phyloP scores from a whole-genome alignment of 2,329 filamentous ascomycete species.

The Penicillium sp. region DNA sequence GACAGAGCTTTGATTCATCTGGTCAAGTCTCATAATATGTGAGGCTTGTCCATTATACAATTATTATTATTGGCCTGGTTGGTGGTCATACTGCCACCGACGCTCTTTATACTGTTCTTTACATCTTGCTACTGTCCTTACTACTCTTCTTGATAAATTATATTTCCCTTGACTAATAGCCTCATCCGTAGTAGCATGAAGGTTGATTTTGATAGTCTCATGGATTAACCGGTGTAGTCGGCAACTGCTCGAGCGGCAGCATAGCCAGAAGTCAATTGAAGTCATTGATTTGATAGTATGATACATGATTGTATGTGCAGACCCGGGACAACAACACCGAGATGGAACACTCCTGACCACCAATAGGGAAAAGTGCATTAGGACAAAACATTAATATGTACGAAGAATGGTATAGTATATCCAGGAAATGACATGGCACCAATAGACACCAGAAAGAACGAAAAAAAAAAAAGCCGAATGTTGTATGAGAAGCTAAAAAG shows the following conservation, averaged over 20 bases:
- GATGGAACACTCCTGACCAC: conserved; percentile 9
- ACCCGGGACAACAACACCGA: conserved; percentile 13
- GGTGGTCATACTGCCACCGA: no score
- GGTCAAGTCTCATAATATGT: no score
- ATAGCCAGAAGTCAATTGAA: neutral
- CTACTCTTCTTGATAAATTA: no score
- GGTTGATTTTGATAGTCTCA: no score
- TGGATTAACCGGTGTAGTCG: no score
- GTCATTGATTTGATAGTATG: neutral
- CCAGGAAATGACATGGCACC: conserved; percentile 3
- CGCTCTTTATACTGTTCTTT: no score
- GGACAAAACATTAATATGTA: conserved; percentile 25
- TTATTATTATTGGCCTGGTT: no score
- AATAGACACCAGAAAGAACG: neutral
- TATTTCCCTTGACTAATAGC: no score
- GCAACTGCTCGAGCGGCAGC: neutral
- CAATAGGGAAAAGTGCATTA: conserved; percentile 3
- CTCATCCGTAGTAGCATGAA: no score
- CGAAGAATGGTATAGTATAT: conserved; percentile 22
- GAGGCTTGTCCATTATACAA: no score
- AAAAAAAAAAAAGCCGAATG: neutral
- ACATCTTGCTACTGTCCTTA: no score
- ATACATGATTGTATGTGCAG: conserved; percentile 21
- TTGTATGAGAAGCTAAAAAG: neutral
- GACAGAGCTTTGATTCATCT: no score